phyloP scores from a whole-genome alignment of 345 rosid genomes.

The Heritiera fomes region DNA sequence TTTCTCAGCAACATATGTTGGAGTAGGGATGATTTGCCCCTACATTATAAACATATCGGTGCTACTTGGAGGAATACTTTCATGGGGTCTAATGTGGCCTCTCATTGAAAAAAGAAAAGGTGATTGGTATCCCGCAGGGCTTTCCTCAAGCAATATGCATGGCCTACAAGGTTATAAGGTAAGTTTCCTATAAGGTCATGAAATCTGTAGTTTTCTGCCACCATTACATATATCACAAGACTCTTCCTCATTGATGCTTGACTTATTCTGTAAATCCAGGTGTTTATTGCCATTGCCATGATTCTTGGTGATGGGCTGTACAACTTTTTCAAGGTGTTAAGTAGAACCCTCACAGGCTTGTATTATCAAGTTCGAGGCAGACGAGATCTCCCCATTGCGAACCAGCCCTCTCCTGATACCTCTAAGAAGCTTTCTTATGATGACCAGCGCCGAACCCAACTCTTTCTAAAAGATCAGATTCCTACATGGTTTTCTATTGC shows the following conservation, averaged over 20 bases:
- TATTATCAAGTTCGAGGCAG: constrained; percentile 40
- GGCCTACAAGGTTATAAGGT: constrained; percentile 83
- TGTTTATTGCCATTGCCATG: constrained; percentile 73
- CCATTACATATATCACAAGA: neutral
- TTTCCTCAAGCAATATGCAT: constrained; percentile 42
- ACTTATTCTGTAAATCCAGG: constrained; percentile 38
- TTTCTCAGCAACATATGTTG: constrained; percentile 81
- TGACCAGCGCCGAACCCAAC: constrained; percentile 54
- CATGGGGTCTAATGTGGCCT: constrained; percentile 93
- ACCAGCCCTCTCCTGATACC: constrained; percentile 30
- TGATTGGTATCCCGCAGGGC: constrained; percentile 52
- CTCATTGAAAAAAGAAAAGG: constrained; percentile 61
- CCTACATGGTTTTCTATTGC: constrained; percentile 62
- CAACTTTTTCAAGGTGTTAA: constrained; percentile 67
- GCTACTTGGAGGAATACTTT: constrained; percentile 68
- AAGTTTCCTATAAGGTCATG: neutral
- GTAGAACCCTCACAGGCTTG: constrained; percentile 51
- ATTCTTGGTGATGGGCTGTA: constrained; percentile 84
- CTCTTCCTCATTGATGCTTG: neutral
- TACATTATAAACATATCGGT: constrained; percentile 67
- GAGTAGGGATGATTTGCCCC: constrained; percentile 92
- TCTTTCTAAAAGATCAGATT: constrained; percentile 76
- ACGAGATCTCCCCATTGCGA: constrained; percentile 42
- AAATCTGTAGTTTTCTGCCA: neutral
- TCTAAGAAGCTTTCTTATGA: constrained; percentile 45